Conservation (phyloP, 768 basidiomycete species). For the Tulasnella sp. region DNA sequence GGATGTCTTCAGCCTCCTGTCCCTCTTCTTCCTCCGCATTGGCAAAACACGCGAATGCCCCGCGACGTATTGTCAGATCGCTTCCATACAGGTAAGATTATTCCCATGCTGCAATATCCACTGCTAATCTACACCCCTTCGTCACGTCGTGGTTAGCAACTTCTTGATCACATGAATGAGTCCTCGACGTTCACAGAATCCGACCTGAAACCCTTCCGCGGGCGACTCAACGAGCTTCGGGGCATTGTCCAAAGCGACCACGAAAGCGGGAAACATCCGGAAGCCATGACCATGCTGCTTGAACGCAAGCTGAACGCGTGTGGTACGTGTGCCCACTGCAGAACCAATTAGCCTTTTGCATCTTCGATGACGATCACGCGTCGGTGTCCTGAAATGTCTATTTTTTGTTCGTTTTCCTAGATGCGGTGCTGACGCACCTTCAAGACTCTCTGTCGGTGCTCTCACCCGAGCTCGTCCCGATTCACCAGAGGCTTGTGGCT, state of each 20-base stretch:
- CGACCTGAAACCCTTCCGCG: constrained; percentile 79
- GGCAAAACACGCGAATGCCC: constrained; percentile 92
- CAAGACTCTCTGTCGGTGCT: constrained; percentile 77
- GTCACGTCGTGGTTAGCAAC: constrained; percentile 47
- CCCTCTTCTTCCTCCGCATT: constrained; percentile 94
- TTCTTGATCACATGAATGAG: constrained; percentile 90
- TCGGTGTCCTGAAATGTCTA: constrained; percentile 8
- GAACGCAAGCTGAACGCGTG: constrained; percentile 86
- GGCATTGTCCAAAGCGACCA: constrained; percentile 75
- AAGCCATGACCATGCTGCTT: constrained; percentile 76
- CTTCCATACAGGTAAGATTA: constrained; percentile 81
- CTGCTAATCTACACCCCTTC: background rate
- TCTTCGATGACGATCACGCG: background rate
- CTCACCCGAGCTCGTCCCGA: constrained; percentile 77
- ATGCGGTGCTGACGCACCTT: constrained; percentile 63
- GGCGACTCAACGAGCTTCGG: constrained; percentile 67
- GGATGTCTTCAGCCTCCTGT: constrained; percentile 90
- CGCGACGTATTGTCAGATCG: constrained; percentile 90
- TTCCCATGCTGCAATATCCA: background rate
- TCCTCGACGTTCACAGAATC: constrained; percentile 86
- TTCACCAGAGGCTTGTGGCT: constrained; percentile 79
- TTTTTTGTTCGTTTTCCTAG: constrained; percentile 31
- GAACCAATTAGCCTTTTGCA: background rate
- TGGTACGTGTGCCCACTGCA: constrained; percentile 39
- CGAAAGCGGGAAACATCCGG: constrained; percentile 69